Evolutionary conservation across 306 rosid genomes (phyloP).

Genomic region (Begonia fuchsioides): DNA sequence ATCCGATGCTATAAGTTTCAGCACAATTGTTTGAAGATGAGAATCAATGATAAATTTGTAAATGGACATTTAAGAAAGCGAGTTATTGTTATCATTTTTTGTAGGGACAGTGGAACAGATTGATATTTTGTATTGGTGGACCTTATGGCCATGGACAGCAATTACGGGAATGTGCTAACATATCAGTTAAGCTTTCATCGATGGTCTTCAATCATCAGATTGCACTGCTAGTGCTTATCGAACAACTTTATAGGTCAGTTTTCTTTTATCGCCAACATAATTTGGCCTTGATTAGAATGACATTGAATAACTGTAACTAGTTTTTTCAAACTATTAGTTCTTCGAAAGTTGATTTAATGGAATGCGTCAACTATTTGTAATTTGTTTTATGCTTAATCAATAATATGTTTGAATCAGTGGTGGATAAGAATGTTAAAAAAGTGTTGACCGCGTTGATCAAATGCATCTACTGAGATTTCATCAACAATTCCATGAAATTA

Average conservation of each 20-base stretch:
- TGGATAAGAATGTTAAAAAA: too few relatives aligned
- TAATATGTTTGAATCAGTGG: too few relatives aligned
- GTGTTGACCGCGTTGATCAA: too few relatives aligned
- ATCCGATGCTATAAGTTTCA: too few relatives aligned
- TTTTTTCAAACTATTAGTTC: neutral
- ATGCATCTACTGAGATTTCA: neutral
- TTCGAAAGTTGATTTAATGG: too few relatives aligned
- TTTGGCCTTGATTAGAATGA: neutral
- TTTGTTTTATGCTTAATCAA: too few relatives aligned
- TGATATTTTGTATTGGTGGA: slow-evolving; percentile 79
- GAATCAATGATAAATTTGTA: too few relatives aligned
- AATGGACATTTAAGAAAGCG: too few relatives aligned
- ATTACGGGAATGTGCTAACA: slow-evolving; percentile 61
- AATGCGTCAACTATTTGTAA: too few relatives aligned
- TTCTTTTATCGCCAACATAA: slow-evolving; percentile 1
- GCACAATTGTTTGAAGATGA: too few relatives aligned
- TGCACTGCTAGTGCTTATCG: slow-evolving; percentile 73
- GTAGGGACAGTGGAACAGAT: slow-evolving; percentile 60
- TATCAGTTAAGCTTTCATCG: slow-evolving; percentile 67
- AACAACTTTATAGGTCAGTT: slow-evolving; percentile 71
- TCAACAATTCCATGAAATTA: neutral
- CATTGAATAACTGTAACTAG: too few relatives aligned
- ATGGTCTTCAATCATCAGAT: slow-evolving; percentile 82
- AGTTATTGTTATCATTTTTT: slow-evolving; percentile 1
- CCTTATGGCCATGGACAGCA: slow-evolving; percentile 90